phyloP scores from a whole-genome alignment of 2,329 filamentous ascomycete genomes.

The Aureobasidium sp. region DNA sequence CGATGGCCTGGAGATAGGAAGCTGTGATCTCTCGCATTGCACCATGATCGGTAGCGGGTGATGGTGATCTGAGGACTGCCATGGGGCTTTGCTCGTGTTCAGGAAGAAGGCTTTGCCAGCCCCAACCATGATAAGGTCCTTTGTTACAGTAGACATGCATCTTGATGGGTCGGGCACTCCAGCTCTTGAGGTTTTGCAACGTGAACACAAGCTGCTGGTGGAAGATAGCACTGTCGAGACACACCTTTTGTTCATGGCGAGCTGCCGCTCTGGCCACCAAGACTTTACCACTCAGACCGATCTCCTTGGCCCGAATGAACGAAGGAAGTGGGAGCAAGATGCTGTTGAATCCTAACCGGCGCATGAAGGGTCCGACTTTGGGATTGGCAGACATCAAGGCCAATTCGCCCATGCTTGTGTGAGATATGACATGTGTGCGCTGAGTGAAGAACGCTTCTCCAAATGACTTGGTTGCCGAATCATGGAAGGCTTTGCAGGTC shows the following conservation, averaged over 20 bases:
- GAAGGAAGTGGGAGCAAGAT: not conserved
- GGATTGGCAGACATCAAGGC: not conserved
- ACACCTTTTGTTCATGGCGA: not conserved
- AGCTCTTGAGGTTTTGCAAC: not conserved
- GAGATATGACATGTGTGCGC: not conserved
- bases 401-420: not conserved
- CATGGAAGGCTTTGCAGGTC: not conserved
- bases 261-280: not conserved
- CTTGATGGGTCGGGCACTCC: not conserved
- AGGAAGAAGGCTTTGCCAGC: not conserved
- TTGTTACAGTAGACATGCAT: not conserved
- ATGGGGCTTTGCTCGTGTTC: not conserved
- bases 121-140: not conserved
- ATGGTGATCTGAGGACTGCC: not conserved
- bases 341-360: not conserved
- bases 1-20: not conserved
- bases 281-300: not conserved
- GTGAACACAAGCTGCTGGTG: not conserved
- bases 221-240: not conserved
- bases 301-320: not conserved
- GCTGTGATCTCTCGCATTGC: not conserved
- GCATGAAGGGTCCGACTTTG: not conserved
- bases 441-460: not conserved
- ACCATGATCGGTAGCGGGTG: not conserved
- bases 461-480: not conserved